Percentiles rank a stretch among this genome's conserved stretches.
Conservation (phyloP, 2,329 filamentous ascomycete species). For the Ascochyta koolunga region DNA sequence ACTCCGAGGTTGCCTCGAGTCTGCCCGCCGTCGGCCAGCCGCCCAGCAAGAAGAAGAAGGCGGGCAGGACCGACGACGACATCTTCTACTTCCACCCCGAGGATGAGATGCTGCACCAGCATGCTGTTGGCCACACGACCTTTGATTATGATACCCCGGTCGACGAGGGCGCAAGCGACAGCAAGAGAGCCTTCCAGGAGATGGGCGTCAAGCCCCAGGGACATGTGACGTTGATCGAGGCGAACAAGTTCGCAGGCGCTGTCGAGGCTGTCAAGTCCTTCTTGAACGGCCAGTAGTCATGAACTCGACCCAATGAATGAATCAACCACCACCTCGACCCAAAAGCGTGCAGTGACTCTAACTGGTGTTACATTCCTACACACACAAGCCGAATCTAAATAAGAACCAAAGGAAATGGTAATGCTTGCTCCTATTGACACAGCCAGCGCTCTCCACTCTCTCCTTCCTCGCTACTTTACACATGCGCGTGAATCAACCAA, state of each 20-base stretch:
- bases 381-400: conserved; percentile 44
- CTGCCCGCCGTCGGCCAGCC: conserved; percentile 62
- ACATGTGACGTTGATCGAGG: conserved; percentile 86
- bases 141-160: conserved; percentile 80
- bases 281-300: conserved; percentile 53
- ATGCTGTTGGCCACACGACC: conserved; percentile 71
- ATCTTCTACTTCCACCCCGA: conserved; percentile 94
- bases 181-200: conserved; percentile 93
- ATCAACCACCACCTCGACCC: not conserved
- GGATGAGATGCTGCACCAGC: conserved; percentile 83
- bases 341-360: conserved; percentile 28
- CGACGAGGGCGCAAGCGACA: conserved; percentile 82
- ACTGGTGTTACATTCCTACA: conserved; percentile 47
- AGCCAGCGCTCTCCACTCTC: conserved; percentile 16
- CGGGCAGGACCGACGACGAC: conserved; percentile 51
- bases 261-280: conserved; percentile 79
- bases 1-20: conserved; percentile 82
- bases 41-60: conserved; percentile 54
- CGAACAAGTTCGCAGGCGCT: conserved; percentile 73
- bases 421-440: conserved; percentile 47
- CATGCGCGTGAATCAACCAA: conserved; percentile 70
- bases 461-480: conserved; percentile 30
- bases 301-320: not conserved
- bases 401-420: conserved; percentile 39
- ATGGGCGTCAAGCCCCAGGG: conserved; percentile 84